A percentile compares a stretch with the other conserved stretches of the same genome.
Conservation (phyloP, 768 basidiomycete genomes). For the Amanita polypyramis region DNA sequence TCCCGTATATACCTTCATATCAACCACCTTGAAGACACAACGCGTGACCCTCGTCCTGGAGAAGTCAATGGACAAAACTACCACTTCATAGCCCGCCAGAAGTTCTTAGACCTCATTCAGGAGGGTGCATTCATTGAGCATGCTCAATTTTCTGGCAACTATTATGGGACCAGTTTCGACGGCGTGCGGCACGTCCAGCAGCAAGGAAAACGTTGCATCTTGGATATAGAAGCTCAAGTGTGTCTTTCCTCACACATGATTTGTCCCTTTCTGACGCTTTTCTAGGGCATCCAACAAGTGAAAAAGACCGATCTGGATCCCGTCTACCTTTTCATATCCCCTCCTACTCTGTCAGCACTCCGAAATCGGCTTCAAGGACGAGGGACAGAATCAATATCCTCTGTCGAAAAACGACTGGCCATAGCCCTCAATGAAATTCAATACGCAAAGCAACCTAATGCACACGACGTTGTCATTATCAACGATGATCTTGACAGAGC, state of each 20-base stretch:
- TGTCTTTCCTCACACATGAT: constrained; percentile 12
- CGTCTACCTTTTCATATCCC: constrained; percentile 86
- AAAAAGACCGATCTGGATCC: constrained; percentile 76
- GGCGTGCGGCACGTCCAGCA: constrained; percentile 61
- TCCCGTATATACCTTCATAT: constrained; percentile 7
- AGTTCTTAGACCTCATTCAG: constrained; percentile 59
- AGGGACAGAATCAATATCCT: constrained; percentile 73
- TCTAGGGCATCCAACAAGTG: constrained; percentile 85
- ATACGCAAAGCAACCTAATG: constrained; percentile 66
- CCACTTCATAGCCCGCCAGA: constrained; percentile 67
- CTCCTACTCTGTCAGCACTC: constrained; percentile 68
- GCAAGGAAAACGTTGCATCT: constrained; percentile 72
- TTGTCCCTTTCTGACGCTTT: constrained; percentile 8
- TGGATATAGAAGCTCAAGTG: constrained; percentile 96
- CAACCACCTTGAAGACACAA: constrained; percentile 58
- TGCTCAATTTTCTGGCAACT: constrained; percentile 87
- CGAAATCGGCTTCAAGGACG: constrained; percentile 62
- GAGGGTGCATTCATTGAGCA: constrained; percentile 85
- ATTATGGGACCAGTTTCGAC: constrained; percentile 84
- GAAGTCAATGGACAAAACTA: constrained; percentile 81
- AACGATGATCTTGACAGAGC: constrained; percentile 86
- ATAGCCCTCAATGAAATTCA: constrained; percentile 74
- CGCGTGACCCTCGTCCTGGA: constrained; percentile 71
- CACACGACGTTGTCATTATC: constrained; percentile 77
- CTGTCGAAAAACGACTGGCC: constrained; percentile 63